Evolutionary conservation across 352 stramenopile genomes (phyloP).

Genomic region (Phytophthora litchii): DNA sequence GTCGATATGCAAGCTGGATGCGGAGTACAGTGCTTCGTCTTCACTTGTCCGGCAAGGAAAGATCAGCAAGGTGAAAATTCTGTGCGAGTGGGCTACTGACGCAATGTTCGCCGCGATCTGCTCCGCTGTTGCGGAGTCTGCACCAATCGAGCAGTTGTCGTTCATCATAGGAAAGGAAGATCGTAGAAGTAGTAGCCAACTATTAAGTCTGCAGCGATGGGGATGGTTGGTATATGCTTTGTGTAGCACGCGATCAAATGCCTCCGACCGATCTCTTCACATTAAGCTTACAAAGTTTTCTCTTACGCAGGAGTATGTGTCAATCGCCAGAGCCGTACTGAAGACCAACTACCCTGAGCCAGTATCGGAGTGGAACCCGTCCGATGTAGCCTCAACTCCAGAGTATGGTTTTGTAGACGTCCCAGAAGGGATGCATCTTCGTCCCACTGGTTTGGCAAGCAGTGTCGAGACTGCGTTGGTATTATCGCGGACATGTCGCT

Average conservation of each 20-base stretch:
- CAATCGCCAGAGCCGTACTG: neutral
- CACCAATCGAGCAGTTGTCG: neutral
- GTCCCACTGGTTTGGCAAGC: neutral
- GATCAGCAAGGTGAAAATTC: neutral
- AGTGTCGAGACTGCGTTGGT: neutral
- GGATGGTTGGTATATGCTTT: slow-evolving; percentile 2
- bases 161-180: neutral
- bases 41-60: slow-evolving; percentile 1
- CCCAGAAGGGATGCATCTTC: neutral
- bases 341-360: slow-evolving; percentile 3
- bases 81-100: slow-evolving; percentile 1
- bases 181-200: neutral
- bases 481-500: neutral
- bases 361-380: neutral
- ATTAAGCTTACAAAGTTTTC: neutral
- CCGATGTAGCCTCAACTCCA: neutral
- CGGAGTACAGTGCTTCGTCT: neutral
- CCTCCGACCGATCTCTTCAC: neutral
- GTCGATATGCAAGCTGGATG: neutral
- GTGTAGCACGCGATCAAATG: neutral
- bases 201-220: neutral
- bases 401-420: slow-evolving; percentile 6
- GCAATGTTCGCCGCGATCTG: slow-evolving; percentile 1
- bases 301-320: neutral
- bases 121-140: neutral